phyloP scores from a whole-genome alignment of 179 eudicot species.

The Carnegiea gigantea region DNA sequence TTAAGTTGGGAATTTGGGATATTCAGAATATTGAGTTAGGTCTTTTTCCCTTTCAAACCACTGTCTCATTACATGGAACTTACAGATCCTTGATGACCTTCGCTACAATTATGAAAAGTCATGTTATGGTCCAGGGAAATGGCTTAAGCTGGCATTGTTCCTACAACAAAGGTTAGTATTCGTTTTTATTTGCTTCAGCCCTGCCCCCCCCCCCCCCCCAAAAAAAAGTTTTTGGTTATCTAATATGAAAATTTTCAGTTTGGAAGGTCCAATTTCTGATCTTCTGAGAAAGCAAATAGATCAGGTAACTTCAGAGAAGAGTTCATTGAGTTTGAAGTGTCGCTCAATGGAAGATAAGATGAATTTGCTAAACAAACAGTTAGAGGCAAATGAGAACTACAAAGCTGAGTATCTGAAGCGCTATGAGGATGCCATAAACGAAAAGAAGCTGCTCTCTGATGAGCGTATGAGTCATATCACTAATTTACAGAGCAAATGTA shows the following conservation, averaged over 20 bases:
- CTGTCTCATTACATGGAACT: neutral
- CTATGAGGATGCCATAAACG: conserved; percentile 82
- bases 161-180: conserved; percentile 74
- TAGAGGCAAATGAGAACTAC: conserved; percentile 81
- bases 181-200: neutral
- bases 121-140: conserved; percentile 88
- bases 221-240: neutral
- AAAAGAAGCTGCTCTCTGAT: conserved; percentile 80
- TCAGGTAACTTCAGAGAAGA: conserved; percentile 76
- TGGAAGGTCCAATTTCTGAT: conserved; percentile 89
- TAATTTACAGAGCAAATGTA: conserved; percentile 71
- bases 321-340: conserved; percentile 68
- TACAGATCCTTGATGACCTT: conserved; percentile 78
- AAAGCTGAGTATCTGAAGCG: conserved; percentile 87
- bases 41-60: too few relatives aligned
- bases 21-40: too few relatives aligned
- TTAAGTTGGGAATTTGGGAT: too few relatives aligned
- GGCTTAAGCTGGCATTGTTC: conserved; percentile 66
- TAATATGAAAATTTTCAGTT: conserved; percentile 38
- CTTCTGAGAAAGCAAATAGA: conserved; percentile 83
- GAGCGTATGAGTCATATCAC: conserved; percentile 73
- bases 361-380: conserved; percentile 74
- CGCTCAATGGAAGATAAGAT: conserved; percentile 83
- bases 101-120: conserved; percentile 67
- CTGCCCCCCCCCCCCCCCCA: neutral